phyloP scores from a whole-genome alignment of 495 filamentous ascomycete species.

The Viridothelium virens region DNA sequence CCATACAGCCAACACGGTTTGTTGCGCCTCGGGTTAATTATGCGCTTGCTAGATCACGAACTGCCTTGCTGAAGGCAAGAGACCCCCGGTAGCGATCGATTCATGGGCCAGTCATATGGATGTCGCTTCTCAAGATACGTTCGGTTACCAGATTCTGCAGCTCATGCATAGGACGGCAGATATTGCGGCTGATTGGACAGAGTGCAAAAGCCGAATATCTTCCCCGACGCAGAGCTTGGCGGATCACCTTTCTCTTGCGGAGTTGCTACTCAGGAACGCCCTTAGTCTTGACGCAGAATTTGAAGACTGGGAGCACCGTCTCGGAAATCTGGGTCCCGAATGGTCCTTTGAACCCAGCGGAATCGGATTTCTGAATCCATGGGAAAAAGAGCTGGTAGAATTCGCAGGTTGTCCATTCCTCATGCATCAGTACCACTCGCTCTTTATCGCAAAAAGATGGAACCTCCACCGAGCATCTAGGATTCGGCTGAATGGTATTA shows the following conservation, averaged over 20 bases:
- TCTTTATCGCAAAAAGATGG: slow-evolving; percentile 20
- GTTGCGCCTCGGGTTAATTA: not conserved
- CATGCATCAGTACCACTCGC: slow-evolving; percentile 14
- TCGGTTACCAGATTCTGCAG: not conserved
- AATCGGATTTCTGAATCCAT: slow-evolving; percentile 13
- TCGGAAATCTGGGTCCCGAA: not conserved
- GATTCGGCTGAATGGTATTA: slow-evolving; percentile 17
- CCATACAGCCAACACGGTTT: not conserved
- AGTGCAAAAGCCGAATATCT: not conserved
- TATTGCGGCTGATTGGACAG: not conserved
- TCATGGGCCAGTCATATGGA: not conserved
- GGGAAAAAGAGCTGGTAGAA: slow-evolving; percentile 16
- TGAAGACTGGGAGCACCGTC: not conserved
- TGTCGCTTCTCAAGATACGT: not conserved
- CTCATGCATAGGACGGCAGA: slow-evolving; percentile 6
- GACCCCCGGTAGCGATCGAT: not conserved
- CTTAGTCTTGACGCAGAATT: not conserved
- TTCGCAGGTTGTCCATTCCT: slow-evolving; percentile 16
- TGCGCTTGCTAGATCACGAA: not conserved
- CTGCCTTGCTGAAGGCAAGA: slow-evolving; percentile 4
- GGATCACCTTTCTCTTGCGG: not conserved
- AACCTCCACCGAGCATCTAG: slow-evolving; percentile 23
- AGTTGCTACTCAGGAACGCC: not conserved
- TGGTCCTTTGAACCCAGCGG: not conserved
- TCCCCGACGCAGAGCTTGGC: not conserved